A percentile compares a stretch with the other conserved stretches of the same genome.
Conservation (phyloP, 169 alveolate genomes). For the Hammondia hammondi region DNA sequence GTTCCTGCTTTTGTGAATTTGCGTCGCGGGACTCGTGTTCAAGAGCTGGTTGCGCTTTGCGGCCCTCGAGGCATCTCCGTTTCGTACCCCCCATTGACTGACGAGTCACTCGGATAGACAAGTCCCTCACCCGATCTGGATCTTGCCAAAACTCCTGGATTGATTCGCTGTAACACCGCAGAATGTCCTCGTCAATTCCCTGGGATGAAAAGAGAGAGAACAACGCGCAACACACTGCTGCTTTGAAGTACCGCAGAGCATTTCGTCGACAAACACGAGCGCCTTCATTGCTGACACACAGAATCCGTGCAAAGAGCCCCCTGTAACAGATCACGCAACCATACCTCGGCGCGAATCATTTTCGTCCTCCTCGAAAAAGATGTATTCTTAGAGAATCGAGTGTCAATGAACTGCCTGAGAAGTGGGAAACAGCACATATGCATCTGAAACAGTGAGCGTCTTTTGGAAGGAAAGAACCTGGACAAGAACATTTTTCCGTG, state of each 20-base stretch:
- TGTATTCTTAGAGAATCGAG: constrained; percentile 59
- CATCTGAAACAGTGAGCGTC: neutral
- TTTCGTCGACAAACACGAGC: no score
- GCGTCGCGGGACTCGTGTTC: neutral
- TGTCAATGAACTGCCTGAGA: constrained; percentile 57
- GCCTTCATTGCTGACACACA: no score
- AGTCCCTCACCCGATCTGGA: constrained; percentile 46
- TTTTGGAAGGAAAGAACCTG: neutral
- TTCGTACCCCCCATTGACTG: constrained; percentile 39
- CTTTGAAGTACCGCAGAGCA: no score
- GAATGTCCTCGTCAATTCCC: constrained; percentile 52
- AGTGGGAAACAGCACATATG: neutral
- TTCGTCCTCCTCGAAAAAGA: constrained; percentile 54
- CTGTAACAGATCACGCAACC: neutral
- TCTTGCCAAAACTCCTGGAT: constrained; percentile 57
- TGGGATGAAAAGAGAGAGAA: neutral
- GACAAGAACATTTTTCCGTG: neutral
- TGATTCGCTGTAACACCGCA: constrained; percentile 52
- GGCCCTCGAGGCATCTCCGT: neutral
- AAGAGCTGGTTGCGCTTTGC: neutral
- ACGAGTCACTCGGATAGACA: constrained; percentile 49
- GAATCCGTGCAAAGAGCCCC: no score
- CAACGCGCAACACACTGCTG: neutral
- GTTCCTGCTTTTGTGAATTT: neutral
- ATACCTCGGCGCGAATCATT: constrained; percentile 60